Evolutionary conservation across 2,329 filamentous ascomycete genomes (phyloP).

Genomic region (Hypomyces rosellus): DNA sequence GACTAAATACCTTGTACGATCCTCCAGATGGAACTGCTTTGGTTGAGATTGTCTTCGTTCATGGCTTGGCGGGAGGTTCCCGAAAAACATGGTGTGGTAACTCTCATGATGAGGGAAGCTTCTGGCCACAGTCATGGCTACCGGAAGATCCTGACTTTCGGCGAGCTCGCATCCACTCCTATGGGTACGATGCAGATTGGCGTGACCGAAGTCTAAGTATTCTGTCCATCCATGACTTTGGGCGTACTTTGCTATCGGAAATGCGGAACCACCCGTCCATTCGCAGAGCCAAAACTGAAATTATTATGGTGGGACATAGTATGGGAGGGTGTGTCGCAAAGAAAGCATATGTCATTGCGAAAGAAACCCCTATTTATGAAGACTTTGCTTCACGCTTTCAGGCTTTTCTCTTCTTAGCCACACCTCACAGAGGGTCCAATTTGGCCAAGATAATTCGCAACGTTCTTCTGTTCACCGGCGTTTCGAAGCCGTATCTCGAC

Average conservation of each 20-base stretch:
- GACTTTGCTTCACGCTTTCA: no score
- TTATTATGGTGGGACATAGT: slow-evolving; percentile 5
- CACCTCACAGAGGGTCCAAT: slow-evolving; percentile 3
- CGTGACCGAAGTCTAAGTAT: background rate
- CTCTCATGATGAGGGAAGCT: background rate
- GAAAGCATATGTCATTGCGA: slow-evolving; percentile 1
- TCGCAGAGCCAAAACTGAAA: background rate
- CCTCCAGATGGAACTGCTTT: background rate
- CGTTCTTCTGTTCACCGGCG: background rate
- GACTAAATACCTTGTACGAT: background rate
- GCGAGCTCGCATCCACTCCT: background rate
- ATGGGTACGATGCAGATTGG: slow-evolving; percentile 6
- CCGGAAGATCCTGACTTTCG: slow-evolving; percentile 3
- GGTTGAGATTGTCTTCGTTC: slow-evolving; percentile 6
- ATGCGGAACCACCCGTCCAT: slow-evolving; percentile 3
- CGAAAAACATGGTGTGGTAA: slow-evolving; percentile 3
- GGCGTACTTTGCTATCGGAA: background rate
- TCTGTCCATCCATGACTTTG: slow-evolving; percentile 1
- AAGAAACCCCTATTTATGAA: background rate
- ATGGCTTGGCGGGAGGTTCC: slow-evolving; percentile 4
- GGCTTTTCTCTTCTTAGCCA: no score
- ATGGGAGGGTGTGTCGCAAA: slow-evolving; percentile 5
- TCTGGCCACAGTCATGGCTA: slow-evolving; percentile 6
- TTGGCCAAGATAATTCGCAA: background rate
- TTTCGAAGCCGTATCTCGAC: background rate